Conservation (phyloP, 164 flowering plant species). For the Aristolochia californica region DNA sequence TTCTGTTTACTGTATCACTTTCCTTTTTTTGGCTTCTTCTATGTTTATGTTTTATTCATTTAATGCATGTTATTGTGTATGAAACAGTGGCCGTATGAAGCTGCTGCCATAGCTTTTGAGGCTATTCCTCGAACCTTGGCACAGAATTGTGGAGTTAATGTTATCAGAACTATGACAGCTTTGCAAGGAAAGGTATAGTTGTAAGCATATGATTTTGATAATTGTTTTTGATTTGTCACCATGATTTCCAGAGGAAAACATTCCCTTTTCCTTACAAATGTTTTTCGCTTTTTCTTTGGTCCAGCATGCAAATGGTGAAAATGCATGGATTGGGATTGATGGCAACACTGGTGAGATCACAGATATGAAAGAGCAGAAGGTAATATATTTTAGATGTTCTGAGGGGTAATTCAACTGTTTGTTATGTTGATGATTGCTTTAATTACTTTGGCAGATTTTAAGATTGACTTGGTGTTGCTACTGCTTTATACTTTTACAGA, state of each 20-base stretch:
- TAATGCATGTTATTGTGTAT: neutral
- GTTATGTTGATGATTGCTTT: too few relatives aligned
- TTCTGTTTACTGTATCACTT: neutral
- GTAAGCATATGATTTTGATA: neutral
- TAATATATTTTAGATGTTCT: conserved; percentile 5
- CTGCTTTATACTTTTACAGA: conserved; percentile 26
- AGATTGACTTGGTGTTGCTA: neutral
- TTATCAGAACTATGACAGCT: conserved; percentile 93
- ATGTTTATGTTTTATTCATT: neutral
- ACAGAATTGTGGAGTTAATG: conserved; percentile 95
- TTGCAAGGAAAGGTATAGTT: conserved; percentile 73
- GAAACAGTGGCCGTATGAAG: conserved; percentile 95
- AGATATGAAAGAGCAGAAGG: conserved; percentile 87
- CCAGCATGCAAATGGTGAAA: conserved; percentile 96
- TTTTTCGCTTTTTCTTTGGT: neutral
- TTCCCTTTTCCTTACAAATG: neutral
- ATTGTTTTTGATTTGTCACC: too few relatives aligned
- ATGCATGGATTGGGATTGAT: conserved; percentile 91
- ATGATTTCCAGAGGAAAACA: too few relatives aligned
- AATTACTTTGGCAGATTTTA: neutral
- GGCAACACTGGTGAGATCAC: conserved; percentile 80
- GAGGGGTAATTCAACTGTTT: too few relatives aligned
- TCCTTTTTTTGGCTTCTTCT: neutral
- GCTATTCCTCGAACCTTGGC: conserved; percentile 96
- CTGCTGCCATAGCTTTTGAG: conserved; percentile 97